phyloP scores from a whole-genome alignment of 495 filamentous ascomycete genomes.

The Xylaria flabelliformis region DNA sequence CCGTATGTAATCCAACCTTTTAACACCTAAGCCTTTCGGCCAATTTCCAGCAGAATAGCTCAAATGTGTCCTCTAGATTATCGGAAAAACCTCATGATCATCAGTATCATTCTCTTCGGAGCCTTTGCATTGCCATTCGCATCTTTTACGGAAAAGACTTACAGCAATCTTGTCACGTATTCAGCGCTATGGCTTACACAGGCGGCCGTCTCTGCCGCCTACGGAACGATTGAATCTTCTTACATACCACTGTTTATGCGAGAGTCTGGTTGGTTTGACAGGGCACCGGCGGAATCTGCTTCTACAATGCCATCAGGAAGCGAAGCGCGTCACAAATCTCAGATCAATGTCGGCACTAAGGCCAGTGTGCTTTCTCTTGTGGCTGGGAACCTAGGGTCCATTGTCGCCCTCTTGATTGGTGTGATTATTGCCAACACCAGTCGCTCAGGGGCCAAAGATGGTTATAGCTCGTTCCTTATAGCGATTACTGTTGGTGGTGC shows the following conservation, averaged over 20 bases:
- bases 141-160: slow-evolving; percentile 26
- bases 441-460: slow-evolving; percentile 26
- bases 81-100: slow-evolving; percentile 36
- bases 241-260: slow-evolving; percentile 41
- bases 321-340: slow-evolving; percentile 24
- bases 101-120: slow-evolving; percentile 37
- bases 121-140: slow-evolving; percentile 35
- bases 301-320: background rate
- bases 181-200: slow-evolving; percentile 28
- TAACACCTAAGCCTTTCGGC: no score
- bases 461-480: slow-evolving; percentile 36
- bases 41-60: background rate
- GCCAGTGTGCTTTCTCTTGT: slow-evolving; percentile 36
- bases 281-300: background rate
- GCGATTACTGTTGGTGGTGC: slow-evolving; percentile 34
- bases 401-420: slow-evolving; percentile 33
- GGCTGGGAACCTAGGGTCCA: slow-evolving; percentile 33
- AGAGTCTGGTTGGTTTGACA: slow-evolving; percentile 33
- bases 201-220: slow-evolving; percentile 33
- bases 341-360: slow-evolving; percentile 27
- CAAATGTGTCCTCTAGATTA: slow-evolving; percentile 27
- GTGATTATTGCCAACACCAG: slow-evolving; percentile 36
- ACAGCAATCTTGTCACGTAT: slow-evolving; percentile 30
- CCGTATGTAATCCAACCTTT: slow-evolving; percentile 20
- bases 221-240: slow-evolving; percentile 34